phyloP scores from a whole-genome alignment of 208 protist species.

The Acanthamoeba healyi region DNA sequence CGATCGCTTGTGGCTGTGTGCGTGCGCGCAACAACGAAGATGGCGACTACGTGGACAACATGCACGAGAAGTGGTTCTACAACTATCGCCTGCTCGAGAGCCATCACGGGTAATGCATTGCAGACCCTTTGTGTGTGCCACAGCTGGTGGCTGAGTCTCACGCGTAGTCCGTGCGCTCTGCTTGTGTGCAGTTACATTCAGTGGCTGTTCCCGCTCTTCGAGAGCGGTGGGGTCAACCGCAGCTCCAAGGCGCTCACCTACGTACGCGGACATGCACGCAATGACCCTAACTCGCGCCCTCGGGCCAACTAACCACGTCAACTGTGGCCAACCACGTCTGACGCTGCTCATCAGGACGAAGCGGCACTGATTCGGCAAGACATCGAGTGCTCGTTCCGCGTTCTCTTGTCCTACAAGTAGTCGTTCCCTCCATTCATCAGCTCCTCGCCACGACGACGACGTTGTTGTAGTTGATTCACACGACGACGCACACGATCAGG shows the following conservation, averaged over 20 bases:
- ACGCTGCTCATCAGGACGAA: not conserved
- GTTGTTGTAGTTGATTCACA: not conserved
- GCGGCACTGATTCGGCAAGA: not conserved
- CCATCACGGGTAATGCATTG: constrained; percentile 33
- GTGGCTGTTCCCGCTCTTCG: constrained; percentile 67
- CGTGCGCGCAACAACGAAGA: not conserved
- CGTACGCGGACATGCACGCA: not conserved
- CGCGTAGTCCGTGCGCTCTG: not conserved
- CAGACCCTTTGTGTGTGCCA: not conserved
- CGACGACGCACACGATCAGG: not conserved
- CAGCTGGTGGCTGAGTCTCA: no score
- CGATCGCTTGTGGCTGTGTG: no score
- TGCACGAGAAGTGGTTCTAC: constrained; percentile 45
- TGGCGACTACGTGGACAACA: constrained; percentile 56
- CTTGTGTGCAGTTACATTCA: constrained; percentile 23
- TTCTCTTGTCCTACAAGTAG: constrained; percentile 53
- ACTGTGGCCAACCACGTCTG: no score
- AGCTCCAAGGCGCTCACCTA: not conserved
- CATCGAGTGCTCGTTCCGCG: not conserved
- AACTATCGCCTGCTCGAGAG: constrained; percentile 25
- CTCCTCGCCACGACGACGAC: not conserved
- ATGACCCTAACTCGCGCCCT: not conserved
- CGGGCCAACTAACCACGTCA: no score
- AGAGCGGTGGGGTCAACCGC: constrained; percentile 14
- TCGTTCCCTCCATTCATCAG: not conserved